Evolutionary conservation across 768 basidiomycete species (phyloP), one percentile per base, ranked within the genome.

Genomic region (Serendipita sp.): DNA sequence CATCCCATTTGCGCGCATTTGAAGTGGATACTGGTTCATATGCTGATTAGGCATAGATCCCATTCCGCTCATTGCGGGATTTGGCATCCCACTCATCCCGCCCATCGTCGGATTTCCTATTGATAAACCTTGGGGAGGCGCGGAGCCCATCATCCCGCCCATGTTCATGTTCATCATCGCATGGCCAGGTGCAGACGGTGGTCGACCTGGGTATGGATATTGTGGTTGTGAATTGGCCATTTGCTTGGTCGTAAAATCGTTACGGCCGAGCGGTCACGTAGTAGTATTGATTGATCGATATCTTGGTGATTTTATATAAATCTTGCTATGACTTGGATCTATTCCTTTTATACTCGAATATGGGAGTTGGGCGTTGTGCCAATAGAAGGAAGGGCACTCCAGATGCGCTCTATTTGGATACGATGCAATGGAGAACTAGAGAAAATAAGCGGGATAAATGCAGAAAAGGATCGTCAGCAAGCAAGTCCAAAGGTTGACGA

Each of bases 11-110:
- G 51, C 24, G 8, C 51, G 64, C 64, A 65, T 65, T 34, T 65
- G 64, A 7, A 65, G 24, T 2, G 30, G 64, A 32, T 54, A 65
- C 30, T 65, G 64, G n/a, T 60, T 60, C 24, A 60, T 41, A 41
- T 41, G 38, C 13, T 41, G 38, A 13, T 5, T 41, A 41, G 38
- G 38, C 38, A 41, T 41, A 5, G 38, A 7, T 10, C 18, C 32
- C 48, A 53, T 53, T 53, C 32, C 18, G 32, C 48, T 16, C 18
- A 41, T 41, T 5, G 18, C 48, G 1, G 18, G 48, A 18, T 24
- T 53, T 2, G 48, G 18, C 18, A 32, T 32, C 7, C 18, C 32
- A 32, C 32, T 53, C 48, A 53, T 53, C 16, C 48, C 48, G 48
- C 48, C 48, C 48, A 53, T 53, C 18, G 48, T 18, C 5, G 18